A percentile compares a stretch with the other conserved stretches of the same genome.
Evolutionary conservation across 345 rosid genomes (phyloP).

Genomic region (Eucalyptus cloeziana): DNA sequence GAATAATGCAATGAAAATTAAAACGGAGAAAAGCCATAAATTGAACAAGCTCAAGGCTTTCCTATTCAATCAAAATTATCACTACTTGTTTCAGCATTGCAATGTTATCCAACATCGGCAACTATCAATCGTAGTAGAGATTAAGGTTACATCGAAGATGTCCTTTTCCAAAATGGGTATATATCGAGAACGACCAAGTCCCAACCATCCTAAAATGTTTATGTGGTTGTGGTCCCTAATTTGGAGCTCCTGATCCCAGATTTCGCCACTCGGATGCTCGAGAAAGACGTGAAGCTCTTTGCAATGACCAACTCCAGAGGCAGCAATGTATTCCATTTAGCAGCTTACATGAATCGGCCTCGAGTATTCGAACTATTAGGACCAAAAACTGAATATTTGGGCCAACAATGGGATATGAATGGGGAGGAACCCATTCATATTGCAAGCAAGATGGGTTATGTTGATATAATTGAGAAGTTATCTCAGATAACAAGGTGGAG

Average conservation of each 20-base stretch:
- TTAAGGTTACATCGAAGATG: not conserved
- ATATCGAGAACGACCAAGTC: not conserved
- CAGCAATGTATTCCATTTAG: not conserved
- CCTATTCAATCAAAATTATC: not conserved
- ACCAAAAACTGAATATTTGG: not conserved
- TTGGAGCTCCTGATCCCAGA: not conserved
- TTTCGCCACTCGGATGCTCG: fast-evolving
- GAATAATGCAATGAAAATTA: not conserved
- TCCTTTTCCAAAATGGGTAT: not conserved
- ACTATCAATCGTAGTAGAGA: not conserved
- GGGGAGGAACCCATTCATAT: not conserved
- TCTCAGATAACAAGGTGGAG: fast-evolving
- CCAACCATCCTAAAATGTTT: not conserved
- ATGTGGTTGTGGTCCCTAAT: not conserved
- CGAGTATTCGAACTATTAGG: not conserved
- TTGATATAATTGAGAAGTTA: not conserved
- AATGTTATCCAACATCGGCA: not conserved
- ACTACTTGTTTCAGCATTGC: not conserved
- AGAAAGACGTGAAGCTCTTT: not conserved
- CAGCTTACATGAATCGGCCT: not conserved
- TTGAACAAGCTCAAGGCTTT: not conserved
- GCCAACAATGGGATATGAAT: not conserved
- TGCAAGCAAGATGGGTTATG: not conserved
- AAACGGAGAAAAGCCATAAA: not conserved
- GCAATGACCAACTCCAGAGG: not conserved